Base-by-base conservation (phyloP, 805 yeast genomes). In the Kluyveromyces aestuarii region DNA sequence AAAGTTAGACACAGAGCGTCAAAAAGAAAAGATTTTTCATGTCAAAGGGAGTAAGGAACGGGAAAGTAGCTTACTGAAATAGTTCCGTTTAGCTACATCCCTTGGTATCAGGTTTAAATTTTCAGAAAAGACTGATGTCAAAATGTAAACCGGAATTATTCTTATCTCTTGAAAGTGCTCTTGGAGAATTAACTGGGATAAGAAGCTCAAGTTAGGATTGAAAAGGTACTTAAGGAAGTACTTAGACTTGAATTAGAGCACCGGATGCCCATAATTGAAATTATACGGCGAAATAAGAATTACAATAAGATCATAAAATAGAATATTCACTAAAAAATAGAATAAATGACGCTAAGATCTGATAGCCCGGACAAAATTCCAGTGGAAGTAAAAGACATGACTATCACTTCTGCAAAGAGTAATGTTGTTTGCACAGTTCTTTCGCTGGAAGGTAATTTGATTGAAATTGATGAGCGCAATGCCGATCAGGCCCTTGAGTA, bases 361-460 rank as follows among this genome's bases (percentile, higher is more conserved):
- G 14, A 11, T 7, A 13, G 35, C 14, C 7, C 14, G 35, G 35
- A 30, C 4, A 8, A 30, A 8, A 11, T 30, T 11, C 35, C 11
- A 30, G 35, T 7, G 4, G 35, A 30, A 8, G 35, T 10, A 30
- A 30, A 30, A 8, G 35, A 13, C 14, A 30, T 30, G 35, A 13
- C 14, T 13, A 30, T 30, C 7, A 30, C 14, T 13, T 30, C 35
- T 30, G 47, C 30, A 17, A 41, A 46, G 39, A 46, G 49, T 41
- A 47, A 47, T 35, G 25, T 45, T 4, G 16, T 48, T 14, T 35
- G 37, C 36, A 39, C 49, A 8, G 46, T 48, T 25, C 50, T 33
- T 37, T 48, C 50, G n/a, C 21, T 50, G 16, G 50, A 49, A 21
- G 52, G 49, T 11, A 47, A 41, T 27, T n/a, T 49, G 21, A 38